A percentile compares a stretch with the other conserved stretches of the same genome.
Evolutionary conservation across 768 basidiomycete genomes (phyloP).

Genomic region (Ephemerocybe angulata): DNA sequence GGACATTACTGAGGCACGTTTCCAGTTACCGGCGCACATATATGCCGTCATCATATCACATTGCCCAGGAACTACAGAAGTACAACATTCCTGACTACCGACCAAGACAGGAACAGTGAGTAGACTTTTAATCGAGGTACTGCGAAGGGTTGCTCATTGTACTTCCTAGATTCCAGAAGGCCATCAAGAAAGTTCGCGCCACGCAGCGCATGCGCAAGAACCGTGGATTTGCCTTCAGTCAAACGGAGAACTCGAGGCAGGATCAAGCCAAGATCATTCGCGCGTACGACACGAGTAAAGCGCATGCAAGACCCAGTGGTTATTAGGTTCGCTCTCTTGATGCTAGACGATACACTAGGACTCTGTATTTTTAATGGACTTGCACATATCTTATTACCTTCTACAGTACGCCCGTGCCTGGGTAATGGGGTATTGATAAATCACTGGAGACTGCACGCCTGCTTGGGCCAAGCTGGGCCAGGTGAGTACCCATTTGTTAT

Average conservation of each 20-base stretch:
- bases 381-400: constrained; percentile 14
- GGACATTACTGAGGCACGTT: constrained; percentile 10
- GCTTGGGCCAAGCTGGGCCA: no score
- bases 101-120: constrained; percentile 94
- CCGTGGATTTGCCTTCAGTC: constrained; percentile 96
- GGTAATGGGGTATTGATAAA: neutral
- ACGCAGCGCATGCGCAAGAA: constrained; percentile 95
- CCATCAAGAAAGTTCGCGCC: constrained; percentile 99
- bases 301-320: constrained; percentile 67
- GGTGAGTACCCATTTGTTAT: no score
- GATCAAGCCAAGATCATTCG: constrained; percentile 85
- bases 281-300: constrained; percentile 84
- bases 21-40: constrained; percentile 88
- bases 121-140: constrained; percentile 12
- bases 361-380: constrained; percentile 36
- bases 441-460: neutral
- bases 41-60: constrained; percentile 89
- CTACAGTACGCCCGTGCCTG: neutral
- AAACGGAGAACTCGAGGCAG: constrained; percentile 85
- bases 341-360: constrained; percentile 20
- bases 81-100: constrained; percentile 97
- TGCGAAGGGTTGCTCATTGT: constrained; percentile 6
- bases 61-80: constrained; percentile 98
- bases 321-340: constrained; percentile 49
- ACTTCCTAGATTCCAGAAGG: constrained; percentile 83